Evolutionary conservation across 2,329 filamentous ascomycete genomes (phyloP).

Genomic region (Botrytis elliptica): DNA sequence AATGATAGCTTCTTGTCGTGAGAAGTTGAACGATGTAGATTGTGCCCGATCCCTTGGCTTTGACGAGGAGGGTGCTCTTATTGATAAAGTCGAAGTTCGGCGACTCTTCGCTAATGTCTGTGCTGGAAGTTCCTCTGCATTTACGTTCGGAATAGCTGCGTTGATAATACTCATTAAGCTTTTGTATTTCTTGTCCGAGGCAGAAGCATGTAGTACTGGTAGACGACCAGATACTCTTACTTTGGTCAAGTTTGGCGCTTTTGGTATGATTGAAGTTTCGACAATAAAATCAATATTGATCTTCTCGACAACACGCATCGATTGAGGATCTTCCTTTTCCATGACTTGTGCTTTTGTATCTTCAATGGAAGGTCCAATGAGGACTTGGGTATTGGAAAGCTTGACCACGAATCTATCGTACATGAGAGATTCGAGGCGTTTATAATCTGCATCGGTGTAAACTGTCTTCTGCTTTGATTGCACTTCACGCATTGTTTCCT

Average conservation of each 20-base stretch:
- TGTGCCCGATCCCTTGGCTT: constrained; percentile 54
- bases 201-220: constrained; percentile 84
- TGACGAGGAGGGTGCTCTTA: constrained; percentile 35
- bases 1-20: constrained; percentile 72
- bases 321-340: constrained; percentile 63
- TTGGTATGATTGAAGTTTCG: constrained; percentile 96
- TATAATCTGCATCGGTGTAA: constrained; percentile 86
- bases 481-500: constrained; percentile 83
- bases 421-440: constrained; percentile 86
- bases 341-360: constrained; percentile 81
- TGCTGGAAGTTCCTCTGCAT: constrained; percentile 45
- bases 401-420: constrained; percentile 97
- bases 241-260: constrained; percentile 88
- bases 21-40: constrained; percentile 73
- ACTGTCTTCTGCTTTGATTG: constrained; percentile 85
- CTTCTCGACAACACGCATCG: constrained; percentile 87
- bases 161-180: constrained; percentile 94
- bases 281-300: constrained; percentile 98
- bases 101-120: constrained; percentile 20
- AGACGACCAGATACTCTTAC: constrained; percentile 88
- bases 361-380: constrained; percentile 91
- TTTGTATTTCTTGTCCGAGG: constrained; percentile 97
- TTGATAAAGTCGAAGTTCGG: constrained; percentile 23
- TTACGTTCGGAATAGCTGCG: constrained; percentile 85
- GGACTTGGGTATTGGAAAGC: constrained; percentile 87